Evolutionary conservation across 2,329 filamentous ascomycete species (phyloP).

Genomic region (Stylonectria norvegica): DNA sequence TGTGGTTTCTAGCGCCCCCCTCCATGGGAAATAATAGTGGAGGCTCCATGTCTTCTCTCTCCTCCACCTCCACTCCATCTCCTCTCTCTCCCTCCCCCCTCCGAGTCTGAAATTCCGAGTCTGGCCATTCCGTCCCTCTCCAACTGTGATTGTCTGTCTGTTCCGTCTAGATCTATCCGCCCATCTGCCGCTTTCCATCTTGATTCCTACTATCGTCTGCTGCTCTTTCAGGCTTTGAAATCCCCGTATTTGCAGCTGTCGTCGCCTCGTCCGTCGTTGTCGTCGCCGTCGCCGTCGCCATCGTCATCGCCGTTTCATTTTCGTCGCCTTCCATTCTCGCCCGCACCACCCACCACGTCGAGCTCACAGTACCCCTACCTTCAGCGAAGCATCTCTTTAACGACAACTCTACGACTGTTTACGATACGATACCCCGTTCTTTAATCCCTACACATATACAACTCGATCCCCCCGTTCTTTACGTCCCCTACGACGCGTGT

Average conservation of each 20-base stretch:
- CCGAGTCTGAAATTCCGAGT: not conserved
- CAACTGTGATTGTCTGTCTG: no score
- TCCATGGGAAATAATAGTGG: no score
- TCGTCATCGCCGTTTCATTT: conserved; percentile 23
- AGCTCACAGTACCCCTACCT: conserved; percentile 2
- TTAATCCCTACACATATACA: not conserved
- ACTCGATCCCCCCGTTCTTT: not conserved
- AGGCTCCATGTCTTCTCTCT: conserved; percentile 18
- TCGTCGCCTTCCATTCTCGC: conserved; percentile 7
- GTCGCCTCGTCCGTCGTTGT: not conserved
- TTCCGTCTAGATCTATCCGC: conserved; percentile 15
- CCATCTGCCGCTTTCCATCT: conserved; percentile 14
- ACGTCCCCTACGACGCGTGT: not conserved
- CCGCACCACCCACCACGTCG: conserved; percentile 3
- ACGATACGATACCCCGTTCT: conserved; percentile 23
- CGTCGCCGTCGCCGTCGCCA: not conserved
- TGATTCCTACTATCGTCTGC: conserved; percentile 15
- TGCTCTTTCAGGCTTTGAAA: not conserved
- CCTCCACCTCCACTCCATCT: conserved; percentile 2
- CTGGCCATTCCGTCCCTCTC: no score
- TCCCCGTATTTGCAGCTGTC: not conserved
- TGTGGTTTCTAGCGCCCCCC: conserved; percentile 10
- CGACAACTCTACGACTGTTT: conserved; percentile 5
- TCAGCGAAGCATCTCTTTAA: conserved; percentile 12
- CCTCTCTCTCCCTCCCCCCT: not conserved